A percentile compares a stretch with the other conserved stretches of the same genome.
phyloP scores from a whole-genome alignment of 345 rosid species.

The Gossypium turneri region DNA sequence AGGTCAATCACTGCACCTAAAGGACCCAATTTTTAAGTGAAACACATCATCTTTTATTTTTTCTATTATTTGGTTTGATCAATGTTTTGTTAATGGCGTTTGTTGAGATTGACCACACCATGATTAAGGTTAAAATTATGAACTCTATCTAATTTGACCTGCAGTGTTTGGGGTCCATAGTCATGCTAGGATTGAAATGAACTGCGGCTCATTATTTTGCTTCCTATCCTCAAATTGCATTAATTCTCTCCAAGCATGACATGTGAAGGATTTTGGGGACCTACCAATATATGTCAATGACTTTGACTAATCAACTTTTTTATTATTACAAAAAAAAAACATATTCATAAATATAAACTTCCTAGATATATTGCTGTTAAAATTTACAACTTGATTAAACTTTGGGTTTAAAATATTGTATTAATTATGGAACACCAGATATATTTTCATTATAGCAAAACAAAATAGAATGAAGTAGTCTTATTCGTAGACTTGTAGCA shows the following conservation, averaged over 20 bases:
- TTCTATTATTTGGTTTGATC: not conserved
- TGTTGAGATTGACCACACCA: not conserved
- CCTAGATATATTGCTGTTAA: too few relatives aligned
- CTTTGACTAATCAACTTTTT: not conserved
- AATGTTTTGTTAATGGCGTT: not conserved
- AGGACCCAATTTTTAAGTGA: too few relatives aligned
- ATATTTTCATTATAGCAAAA: too few relatives aligned
- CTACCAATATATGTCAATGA: not conserved
- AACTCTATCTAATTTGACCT: not conserved
- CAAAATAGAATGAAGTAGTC: too few relatives aligned
- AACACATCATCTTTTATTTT: not conserved
- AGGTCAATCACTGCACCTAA: too few relatives aligned
- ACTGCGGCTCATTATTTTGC: not conserved
- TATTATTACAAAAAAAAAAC: too few relatives aligned
- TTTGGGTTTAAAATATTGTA: too few relatives aligned
- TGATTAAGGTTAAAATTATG: not conserved
- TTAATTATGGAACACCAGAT: too few relatives aligned
- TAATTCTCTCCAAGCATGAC: conserved; percentile 17
- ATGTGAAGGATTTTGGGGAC: conserved; percentile 16
- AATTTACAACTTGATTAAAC: too few relatives aligned
- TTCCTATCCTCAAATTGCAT: not conserved
- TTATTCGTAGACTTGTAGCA: too few relatives aligned
- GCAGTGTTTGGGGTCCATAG: not conserved
- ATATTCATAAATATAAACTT: too few relatives aligned
- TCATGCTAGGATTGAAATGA: conserved; percentile 1